These are phyloP conservation scores for Solanum pennellii DNA, from an alignment of 257 asterid genomes.

Conservation along the genomic window DNA sequence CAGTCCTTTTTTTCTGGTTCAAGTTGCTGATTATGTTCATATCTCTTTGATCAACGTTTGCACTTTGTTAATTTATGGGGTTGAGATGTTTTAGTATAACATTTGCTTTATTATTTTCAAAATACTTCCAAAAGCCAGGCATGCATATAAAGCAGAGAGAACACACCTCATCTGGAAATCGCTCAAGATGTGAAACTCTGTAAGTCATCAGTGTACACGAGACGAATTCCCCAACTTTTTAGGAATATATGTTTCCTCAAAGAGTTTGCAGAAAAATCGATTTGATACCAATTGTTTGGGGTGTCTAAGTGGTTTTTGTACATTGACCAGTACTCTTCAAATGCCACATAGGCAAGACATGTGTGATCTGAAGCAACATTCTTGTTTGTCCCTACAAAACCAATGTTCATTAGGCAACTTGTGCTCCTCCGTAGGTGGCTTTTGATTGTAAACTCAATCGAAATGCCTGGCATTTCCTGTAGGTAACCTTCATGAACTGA, in stretches of 20 bases:
- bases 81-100: not conserved
- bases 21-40: not conserved
- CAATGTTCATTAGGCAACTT: not conserved
- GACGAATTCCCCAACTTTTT: not conserved
- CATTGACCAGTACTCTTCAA: not conserved
- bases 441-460: not conserved
- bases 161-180: not conserved
- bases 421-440: not conserved
- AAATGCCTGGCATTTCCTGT: not conserved
- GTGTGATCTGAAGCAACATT: not conserved
- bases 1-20: not conserved
- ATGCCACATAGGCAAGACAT: not conserved
- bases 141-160: not conserved
- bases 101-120: not conserved
- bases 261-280: not conserved
- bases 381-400: not conserved
- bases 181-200: not conserved
- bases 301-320: not conserved
- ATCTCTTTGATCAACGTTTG: not conserved
- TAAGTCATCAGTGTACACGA: not conserved
- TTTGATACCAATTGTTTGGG: not conserved
- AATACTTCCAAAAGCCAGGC: not conserved
- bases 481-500: not conserved
- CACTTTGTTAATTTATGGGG: not conserved
- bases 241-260: not conserved